Evolutionary conservation across 2,329 filamentous ascomycete genomes (phyloP).

Genomic region (Stemphylium lycopersici): DNA sequence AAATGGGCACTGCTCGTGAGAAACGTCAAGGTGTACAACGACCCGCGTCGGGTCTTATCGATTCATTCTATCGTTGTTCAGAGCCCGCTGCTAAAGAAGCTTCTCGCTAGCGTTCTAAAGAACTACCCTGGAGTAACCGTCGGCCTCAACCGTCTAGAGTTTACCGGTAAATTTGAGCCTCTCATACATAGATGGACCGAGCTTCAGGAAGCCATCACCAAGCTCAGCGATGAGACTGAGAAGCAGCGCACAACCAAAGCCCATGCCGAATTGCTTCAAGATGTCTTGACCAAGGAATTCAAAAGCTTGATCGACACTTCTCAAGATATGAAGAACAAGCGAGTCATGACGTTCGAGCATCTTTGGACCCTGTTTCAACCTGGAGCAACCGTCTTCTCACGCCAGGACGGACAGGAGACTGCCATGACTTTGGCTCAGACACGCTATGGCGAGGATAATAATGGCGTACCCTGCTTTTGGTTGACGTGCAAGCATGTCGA

Average conservation of each 20-base stretch:
- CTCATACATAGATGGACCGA: constrained; percentile 69
- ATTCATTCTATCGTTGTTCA: constrained; percentile 71
- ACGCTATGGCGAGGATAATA: constrained; percentile 41
- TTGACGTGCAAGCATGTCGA: constrained; percentile 46
- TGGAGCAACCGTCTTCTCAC: constrained; percentile 32
- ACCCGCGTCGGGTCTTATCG: constrained; percentile 65
- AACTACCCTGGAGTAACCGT: constrained; percentile 68
- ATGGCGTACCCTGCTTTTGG: constrained; percentile 48
- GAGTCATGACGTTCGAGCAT: constrained; percentile 51
- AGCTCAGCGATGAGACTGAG: constrained; percentile 35
- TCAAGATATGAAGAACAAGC: constrained; percentile 49
- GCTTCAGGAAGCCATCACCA: constrained; percentile 38
- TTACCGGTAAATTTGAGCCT: constrained; percentile 65
- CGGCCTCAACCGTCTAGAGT: constrained; percentile 67
- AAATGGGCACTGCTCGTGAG: constrained; percentile 59
- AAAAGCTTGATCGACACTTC: constrained; percentile 50
- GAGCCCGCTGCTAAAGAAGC: constrained; percentile 65
- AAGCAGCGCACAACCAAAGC: constrained; percentile 40
- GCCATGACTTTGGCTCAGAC: constrained; percentile 39
- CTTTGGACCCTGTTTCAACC: constrained; percentile 56
- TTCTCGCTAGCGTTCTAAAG: constrained; percentile 62
- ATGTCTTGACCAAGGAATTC: constrained; percentile 51
- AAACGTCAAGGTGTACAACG: constrained; percentile 53
- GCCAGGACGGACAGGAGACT: constrained; percentile 48
- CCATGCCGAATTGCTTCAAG: constrained; percentile 49